These are phyloP conservation scores for Xylariaceae sp. DNA, from an alignment of 2,329 filamentous ascomycete species.

Conservation along the genomic window DNA sequence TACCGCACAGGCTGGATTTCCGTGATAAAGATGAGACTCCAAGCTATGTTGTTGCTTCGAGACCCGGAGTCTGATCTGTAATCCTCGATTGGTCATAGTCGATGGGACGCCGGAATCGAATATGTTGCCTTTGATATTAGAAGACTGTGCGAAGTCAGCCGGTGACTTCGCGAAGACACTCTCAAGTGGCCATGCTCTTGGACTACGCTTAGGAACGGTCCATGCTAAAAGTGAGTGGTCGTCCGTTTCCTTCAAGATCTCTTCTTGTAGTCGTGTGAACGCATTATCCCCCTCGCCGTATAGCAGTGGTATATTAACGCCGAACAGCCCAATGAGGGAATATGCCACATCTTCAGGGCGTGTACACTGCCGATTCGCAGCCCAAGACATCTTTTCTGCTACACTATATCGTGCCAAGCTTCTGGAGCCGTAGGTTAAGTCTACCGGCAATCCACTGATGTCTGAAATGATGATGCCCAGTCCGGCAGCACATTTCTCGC, in stretches of 20 bases:
- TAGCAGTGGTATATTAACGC: slow-evolving; percentile 21
- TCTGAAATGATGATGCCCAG: slow-evolving; percentile 6
- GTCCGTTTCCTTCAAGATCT: slow-evolving; percentile 12
- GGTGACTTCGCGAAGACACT: neutral
- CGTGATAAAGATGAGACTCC: neutral
- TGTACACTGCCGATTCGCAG: slow-evolving; percentile 11
- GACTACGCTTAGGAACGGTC: neutral
- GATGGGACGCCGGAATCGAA: neutral
- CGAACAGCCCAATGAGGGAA: slow-evolving; percentile 22
- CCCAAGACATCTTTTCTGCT: slow-evolving; percentile 22
- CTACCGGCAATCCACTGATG: slow-evolving; percentile 15
- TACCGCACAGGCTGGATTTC: neutral
- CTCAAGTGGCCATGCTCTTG: neutral
- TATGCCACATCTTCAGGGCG: slow-evolving; percentile 23
- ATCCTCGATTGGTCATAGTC: neutral
- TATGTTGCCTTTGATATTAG: neutral
- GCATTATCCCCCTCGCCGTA: slow-evolving; percentile 21
- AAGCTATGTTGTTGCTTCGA: neutral
- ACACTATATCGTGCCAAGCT: neutral
- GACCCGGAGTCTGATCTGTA: neutral
- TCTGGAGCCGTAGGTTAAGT: neutral
- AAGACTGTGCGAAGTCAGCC: neutral
- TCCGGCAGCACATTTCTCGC: slow-evolving; percentile 2
- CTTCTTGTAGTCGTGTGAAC: slow-evolving; percentile 20
- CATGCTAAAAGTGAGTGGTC: no score